A percentile compares a stretch with the other conserved stretches of the same genome.
These are phyloP conservation scores for Panicum virgatum DNA, from an alignment of 202 grass and related monocot species.

Conservation along the genomic window DNA sequence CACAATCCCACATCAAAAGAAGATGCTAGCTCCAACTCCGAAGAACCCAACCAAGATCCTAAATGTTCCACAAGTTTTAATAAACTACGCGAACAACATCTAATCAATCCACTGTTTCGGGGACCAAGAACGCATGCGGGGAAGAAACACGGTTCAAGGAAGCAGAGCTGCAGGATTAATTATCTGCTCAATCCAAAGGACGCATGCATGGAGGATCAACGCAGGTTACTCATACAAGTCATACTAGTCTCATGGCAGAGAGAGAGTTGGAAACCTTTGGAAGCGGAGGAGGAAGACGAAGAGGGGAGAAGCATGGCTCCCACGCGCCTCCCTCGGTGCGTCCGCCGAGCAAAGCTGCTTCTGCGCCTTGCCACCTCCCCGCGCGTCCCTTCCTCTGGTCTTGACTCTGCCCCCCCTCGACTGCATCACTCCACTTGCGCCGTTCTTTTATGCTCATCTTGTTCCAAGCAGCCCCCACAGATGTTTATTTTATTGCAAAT, in stretches of 20 bases:
- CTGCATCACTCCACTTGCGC: constrained; percentile 38
- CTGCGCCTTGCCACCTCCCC: not conserved
- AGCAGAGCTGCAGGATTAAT: not conserved
- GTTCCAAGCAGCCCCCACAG: constrained; percentile 18
- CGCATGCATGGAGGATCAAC: not conserved
- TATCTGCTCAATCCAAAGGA: not conserved
- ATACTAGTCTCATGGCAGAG: not conserved
- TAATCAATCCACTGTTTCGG: not conserved
- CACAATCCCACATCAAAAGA: constrained; percentile 9
- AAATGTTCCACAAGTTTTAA: not conserved
- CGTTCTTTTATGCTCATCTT: constrained; percentile 36
- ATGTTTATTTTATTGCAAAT: constrained; percentile 11
- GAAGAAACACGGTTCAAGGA: constrained; percentile 8
- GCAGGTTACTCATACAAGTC: not conserved
- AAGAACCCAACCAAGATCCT: not conserved
- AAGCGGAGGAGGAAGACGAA: constrained; percentile 32
- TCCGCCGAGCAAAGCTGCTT: constrained; percentile 23
- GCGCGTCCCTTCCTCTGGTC: constrained; percentile 34
- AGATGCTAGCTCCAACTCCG: constrained; percentile 26
- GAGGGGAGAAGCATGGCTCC: constrained; percentile 39
- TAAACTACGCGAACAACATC: not conserved
- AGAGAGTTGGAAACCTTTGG: constrained; percentile 38
- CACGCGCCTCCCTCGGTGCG: constrained; percentile 44
- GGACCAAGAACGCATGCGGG: constrained; percentile 17
- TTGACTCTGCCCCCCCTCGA: constrained; percentile 34